Percentiles rank a stretch among this genome's conserved stretches.
phyloP scores from a whole-genome alignment of 2,329 filamentous ascomycete genomes.

The Clarireedia monteithiana region DNA sequence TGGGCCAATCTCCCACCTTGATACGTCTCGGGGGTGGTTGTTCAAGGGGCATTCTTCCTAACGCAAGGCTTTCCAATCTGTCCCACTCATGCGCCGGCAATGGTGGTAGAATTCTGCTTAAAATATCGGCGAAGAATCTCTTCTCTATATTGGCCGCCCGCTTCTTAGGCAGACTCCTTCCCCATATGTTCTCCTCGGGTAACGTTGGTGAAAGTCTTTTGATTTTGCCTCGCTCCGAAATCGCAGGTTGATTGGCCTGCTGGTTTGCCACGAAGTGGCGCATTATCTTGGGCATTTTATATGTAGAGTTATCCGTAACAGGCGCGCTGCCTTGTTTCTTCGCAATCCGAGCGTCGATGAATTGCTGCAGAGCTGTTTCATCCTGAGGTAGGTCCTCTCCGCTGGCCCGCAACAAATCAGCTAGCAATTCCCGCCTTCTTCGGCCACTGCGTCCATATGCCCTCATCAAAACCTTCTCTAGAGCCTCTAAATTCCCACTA shows the following conservation, averaged over 20 bases:
- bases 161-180: conserved; percentile 34
- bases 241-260: conserved; percentile 12
- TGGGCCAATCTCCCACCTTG: neutral
- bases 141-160: conserved; percentile 37
- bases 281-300: neutral
- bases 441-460: conserved; percentile 47
- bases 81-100: conserved; percentile 48
- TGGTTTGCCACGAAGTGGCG: conserved; percentile 14
- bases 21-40: conserved; percentile 18
- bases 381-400: conserved; percentile 32
- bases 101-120: conserved; percentile 46
- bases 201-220: conserved; percentile 29
- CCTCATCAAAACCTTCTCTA: conserved; percentile 40
- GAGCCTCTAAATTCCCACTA: conserved; percentile 38
- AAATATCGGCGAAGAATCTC: conserved; percentile 40
- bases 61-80: conserved; percentile 38
- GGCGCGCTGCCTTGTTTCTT: neutral
- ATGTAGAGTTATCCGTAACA: neutral
- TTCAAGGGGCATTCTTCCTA: conserved; percentile 24
- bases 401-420: conserved; percentile 30
- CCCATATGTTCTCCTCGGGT: conserved; percentile 42
- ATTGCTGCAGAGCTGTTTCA: conserved; percentile 34
- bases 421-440: conserved; percentile 41
- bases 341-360: conserved; percentile 12
- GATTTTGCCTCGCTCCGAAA: conserved; percentile 3